Evolutionary conservation across 495 filamentous ascomycete species (phyloP), one percentile per base, ranked within the genome.

Genomic region (Thozetella sp.): DNA sequence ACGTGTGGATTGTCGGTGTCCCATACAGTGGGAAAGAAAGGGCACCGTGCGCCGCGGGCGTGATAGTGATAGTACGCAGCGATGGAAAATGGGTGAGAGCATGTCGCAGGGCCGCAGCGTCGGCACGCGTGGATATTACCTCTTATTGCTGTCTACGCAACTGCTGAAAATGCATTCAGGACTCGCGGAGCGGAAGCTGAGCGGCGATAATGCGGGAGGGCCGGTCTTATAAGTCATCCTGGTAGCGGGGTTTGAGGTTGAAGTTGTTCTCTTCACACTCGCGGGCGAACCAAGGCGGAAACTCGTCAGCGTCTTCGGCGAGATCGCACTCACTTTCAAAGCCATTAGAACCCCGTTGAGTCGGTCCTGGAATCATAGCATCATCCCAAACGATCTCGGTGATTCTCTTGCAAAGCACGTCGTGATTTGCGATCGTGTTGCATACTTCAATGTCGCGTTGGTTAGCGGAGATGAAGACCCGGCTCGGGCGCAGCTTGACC

Each of bases 301-400:
- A 37, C 30, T 37, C 6, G 15, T 6, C 15, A 15, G 30, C 6
- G 30, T 37, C 30, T 6, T 37, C 30, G 6, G 30, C 30, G 15
- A 15, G 30, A 37, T 37, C 30, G 6, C 6, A 37, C 30, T 15
- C 30, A 15, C 30, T 37, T 37, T 15, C 27, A 11, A 75, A 50
- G 17, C 61, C 61, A 26, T 68, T 65, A 59, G 54, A 2, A 57
- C 55, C 12, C 30, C 55, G 9, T 25, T 23, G 15, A 48, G 4
- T 23, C 24, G 54, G n/a, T 53, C 60, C 13, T n/a, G n/a, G n/a
- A n/a, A n/a, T 37, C 30, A 37, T 37, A 37, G 61, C 64, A 50
- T 73, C 69, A 25, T 73, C 70, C 70, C 66, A 71, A 43, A 73
- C 54, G 25, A 71, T 68, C 30, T 73, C 63, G 37, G 55, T 61